Evolutionary conservation across 805 yeast species (phyloP).

Genomic region (Yamadazyma philogaea): DNA sequence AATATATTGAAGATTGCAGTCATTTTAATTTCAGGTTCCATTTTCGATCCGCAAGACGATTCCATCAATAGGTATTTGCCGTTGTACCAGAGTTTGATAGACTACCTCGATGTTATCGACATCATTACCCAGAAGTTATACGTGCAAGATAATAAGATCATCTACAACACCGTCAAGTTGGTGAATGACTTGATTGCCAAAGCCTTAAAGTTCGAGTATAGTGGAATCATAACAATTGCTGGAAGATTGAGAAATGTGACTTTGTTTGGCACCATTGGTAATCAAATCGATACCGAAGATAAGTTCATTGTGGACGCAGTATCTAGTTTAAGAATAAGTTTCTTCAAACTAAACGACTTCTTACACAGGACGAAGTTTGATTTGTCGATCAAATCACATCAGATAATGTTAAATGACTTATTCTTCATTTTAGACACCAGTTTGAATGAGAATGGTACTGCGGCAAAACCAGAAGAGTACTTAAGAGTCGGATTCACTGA

Average conservation of each 20-base stretch:
- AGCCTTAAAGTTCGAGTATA: slow-evolving; percentile 40
- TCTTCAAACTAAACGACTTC: slow-evolving; percentile 34
- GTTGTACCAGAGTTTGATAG: slow-evolving; percentile 35
- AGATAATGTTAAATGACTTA: slow-evolving; percentile 38
- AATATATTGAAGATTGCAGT: slow-evolving; percentile 44
- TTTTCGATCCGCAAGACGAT: slow-evolving; percentile 37
- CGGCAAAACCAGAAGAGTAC: slow-evolving; percentile 43
- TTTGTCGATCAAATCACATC: slow-evolving; percentile 37
- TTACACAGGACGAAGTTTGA: slow-evolving; percentile 35
- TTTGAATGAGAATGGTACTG: slow-evolving; percentile 41
- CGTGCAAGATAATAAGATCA: slow-evolving; percentile 43
- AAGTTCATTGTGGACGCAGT: slow-evolving; percentile 29
- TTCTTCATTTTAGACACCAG: slow-evolving; percentile 38
- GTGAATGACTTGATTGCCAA: slow-evolving; percentile 43
- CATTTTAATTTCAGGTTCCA: slow-evolving; percentile 41
- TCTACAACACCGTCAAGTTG: slow-evolving; percentile 42
- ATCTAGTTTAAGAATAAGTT: slow-evolving; percentile 28
- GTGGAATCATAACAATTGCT: slow-evolving; percentile 42
- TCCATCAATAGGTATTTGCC: slow-evolving; percentile 34
- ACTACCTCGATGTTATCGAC: slow-evolving; percentile 40
- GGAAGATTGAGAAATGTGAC: slow-evolving; percentile 47
- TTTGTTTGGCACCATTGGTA: slow-evolving; percentile 43
- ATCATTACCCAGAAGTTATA: slow-evolving; percentile 42
- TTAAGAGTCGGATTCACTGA: slow-evolving; percentile 46
- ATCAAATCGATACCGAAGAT: slow-evolving; percentile 39